These are phyloP conservation scores for Orbilia blumenaviensis DNA, from an alignment of 2,329 filamentous ascomycete species.

Conservation along the genomic window DNA sequence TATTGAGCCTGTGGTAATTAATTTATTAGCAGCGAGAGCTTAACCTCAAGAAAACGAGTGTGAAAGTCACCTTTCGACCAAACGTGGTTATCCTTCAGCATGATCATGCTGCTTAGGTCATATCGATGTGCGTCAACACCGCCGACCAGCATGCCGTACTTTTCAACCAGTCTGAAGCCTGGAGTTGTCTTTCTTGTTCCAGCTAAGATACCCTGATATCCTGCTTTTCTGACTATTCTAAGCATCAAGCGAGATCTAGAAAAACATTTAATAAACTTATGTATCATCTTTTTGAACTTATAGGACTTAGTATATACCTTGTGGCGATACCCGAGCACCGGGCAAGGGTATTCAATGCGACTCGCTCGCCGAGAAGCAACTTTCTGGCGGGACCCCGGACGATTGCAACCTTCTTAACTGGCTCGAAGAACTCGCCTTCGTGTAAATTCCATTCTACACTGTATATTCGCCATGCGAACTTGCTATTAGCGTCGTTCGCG, in stretches of 20 bases:
- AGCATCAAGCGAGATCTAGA: slow-evolving; percentile 67
- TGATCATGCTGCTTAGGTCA: slow-evolving; percentile 92
- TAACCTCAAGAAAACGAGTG: too few species aligned
- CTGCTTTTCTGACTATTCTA: slow-evolving; percentile 69
- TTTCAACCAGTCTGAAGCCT: slow-evolving; percentile 93
- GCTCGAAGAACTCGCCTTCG: slow-evolving; percentile 76
- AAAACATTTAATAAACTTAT: not conserved
- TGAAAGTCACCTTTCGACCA: slow-evolving; percentile 68
- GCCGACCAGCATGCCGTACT: slow-evolving; percentile 96
- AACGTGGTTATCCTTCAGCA: slow-evolving; percentile 99
- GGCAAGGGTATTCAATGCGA: slow-evolving; percentile 88
- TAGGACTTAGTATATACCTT: slow-evolving; percentile 60
- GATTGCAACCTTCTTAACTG: slow-evolving; percentile 75
- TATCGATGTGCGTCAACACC: slow-evolving; percentile 91
- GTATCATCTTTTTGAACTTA: not conserved
- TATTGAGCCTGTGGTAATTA: slow-evolving; percentile 69
- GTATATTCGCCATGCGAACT: slow-evolving; percentile 55
- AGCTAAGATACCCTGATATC: slow-evolving; percentile 84
- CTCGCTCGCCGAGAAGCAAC: slow-evolving; percentile 88
- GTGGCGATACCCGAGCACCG: slow-evolving; percentile 91
- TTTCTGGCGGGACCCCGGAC: slow-evolving; percentile 84
- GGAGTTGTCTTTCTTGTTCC: slow-evolving; percentile 97
- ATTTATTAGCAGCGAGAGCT: slow-evolving; percentile 45
- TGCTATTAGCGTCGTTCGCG: slow-evolving; percentile 9
- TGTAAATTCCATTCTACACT: slow-evolving; percentile 83